Evolutionary conservation across 2,329 filamentous ascomycete genomes (phyloP).

Genomic region (Diplodia intermedia): DNA sequence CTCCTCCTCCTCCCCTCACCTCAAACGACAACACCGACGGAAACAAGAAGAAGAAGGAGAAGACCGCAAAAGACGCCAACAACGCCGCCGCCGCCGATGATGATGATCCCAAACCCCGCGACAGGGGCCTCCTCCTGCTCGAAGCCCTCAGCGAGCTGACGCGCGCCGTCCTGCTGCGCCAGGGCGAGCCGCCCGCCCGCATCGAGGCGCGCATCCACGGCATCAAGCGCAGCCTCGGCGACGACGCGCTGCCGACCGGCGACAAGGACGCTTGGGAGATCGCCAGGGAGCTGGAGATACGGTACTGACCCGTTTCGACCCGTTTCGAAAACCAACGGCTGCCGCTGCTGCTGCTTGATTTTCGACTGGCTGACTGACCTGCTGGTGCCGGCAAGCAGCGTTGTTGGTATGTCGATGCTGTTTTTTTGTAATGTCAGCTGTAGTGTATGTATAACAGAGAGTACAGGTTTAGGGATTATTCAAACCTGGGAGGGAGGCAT

Average conservation of each 20-base stretch:
- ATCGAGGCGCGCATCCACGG: constrained; percentile 3
- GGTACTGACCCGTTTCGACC: no score
- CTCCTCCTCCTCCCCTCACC: not conserved
- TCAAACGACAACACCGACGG: not conserved
- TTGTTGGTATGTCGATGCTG: no score
- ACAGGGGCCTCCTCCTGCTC: not conserved
- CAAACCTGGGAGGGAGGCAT: no score
- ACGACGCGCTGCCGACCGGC: not conserved
- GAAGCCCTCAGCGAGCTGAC: constrained; percentile 22
- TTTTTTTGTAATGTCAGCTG: no score
- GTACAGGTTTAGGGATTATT: no score
- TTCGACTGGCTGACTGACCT: not conserved
- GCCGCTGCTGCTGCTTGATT: no score
- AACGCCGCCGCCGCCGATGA: not conserved
- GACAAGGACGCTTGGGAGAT: constrained; percentile 13
- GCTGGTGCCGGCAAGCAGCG: no score
- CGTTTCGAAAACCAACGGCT: no score
- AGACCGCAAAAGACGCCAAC: not conserved
- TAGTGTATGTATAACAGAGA: no score
- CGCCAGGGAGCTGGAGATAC: not conserved
- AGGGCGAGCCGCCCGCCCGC: not conserved
- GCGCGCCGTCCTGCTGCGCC: constrained; percentile 9
- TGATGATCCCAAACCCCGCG: no score
- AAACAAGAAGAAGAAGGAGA: not conserved
- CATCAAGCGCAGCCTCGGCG: constrained; percentile 7